A percentile compares a stretch with the other conserved stretches of the same genome.
phyloP scores from a whole-genome alignment of 2,329 filamentous ascomycete species.

The Aspergillus arachidicola region DNA sequence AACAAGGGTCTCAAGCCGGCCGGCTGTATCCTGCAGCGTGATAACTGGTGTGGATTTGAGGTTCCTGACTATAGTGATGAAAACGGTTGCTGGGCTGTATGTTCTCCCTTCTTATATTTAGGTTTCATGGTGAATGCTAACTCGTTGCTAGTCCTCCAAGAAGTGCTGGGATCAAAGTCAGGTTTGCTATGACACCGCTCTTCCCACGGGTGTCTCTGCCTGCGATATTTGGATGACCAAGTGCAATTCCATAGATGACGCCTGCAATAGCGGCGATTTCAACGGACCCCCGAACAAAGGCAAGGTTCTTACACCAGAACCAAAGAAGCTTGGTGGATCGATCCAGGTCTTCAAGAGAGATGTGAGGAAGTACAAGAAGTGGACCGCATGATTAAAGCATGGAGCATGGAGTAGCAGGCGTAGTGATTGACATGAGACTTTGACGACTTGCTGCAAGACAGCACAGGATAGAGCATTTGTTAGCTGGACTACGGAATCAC shows the following conservation, averaged over 20 bases:
- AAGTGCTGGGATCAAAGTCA: conserved; percentile 63
- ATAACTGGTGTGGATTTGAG: conserved; percentile 71
- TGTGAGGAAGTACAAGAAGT: background rate
- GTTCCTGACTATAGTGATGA: conserved; percentile 59
- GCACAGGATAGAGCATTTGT: background rate
- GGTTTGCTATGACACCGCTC: conserved; percentile 61
- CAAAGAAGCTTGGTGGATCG: background rate
- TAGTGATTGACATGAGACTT: background rate
- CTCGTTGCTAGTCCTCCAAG: conserved; percentile 40
- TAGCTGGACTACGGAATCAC: conserved; percentile 5
- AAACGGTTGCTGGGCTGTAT: conserved; percentile 61
- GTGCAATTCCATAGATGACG: conserved; percentile 53
- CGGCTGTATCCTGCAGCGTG: conserved; percentile 66
- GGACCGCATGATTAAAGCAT: background rate
- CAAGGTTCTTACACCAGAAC: conserved; percentile 38
- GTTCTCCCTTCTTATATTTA: conserved; percentile 11
- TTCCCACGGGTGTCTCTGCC: conserved; percentile 60
- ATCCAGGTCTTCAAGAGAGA: conserved; percentile 3
- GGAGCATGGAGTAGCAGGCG: background rate
- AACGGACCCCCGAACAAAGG: conserved; percentile 48
- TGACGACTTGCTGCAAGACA: background rate
- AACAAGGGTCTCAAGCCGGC: conserved; percentile 56
- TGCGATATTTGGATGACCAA: conserved; percentile 66
- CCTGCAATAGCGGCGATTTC: conserved; percentile 46
- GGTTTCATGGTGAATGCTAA: background rate